These are phyloP conservation scores for Discostella stelligeroides DNA, from an alignment of 108 stramenopile species.

Conservation along the genomic window DNA sequence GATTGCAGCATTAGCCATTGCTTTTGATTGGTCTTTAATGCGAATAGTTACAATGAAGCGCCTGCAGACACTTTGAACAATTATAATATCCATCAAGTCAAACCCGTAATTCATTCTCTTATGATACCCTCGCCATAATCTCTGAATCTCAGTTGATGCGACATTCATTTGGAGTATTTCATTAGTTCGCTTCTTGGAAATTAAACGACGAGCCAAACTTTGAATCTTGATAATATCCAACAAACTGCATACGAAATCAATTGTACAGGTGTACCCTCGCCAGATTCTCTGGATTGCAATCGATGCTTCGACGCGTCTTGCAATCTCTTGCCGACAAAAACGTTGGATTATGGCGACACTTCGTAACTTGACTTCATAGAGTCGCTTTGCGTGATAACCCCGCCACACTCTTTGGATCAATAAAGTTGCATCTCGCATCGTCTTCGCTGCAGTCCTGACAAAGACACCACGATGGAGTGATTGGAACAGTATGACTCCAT, in stretches of 20 bases:
- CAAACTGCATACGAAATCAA: constrained; percentile 34
- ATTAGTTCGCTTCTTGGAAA: constrained; percentile 18
- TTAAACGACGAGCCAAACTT: constrained; percentile 34
- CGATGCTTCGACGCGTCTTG: not conserved
- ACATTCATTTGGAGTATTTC: not conserved
- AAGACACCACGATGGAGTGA: constrained; percentile 39
- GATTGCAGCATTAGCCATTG: constrained; percentile 2
- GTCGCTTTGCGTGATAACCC: constrained; percentile 49
- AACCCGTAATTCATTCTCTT: constrained; percentile 28
- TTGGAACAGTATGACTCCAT: constrained; percentile 24
- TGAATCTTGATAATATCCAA: constrained; percentile 52
- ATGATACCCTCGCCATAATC: constrained; percentile 34
- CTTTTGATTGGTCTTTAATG: not conserved
- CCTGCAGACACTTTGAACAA: constrained; percentile 5
- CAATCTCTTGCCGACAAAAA: constrained; percentile 21
- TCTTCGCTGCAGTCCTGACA: constrained; percentile 16
- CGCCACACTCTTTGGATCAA: constrained; percentile 57
- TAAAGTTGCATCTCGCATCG: constrained; percentile 36
- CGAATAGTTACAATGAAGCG: not conserved
- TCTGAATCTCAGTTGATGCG: constrained; percentile 38
- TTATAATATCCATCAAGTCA: constrained; percentile 46
- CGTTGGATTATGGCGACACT: constrained; percentile 59
- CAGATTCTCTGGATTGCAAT: constrained; percentile 41
- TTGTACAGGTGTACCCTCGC: constrained; percentile 28
- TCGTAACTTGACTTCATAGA: constrained; percentile 43